A percentile compares a stretch with the other conserved stretches of the same genome.
phyloP scores from a whole-genome alignment of 345 rosid species.

The Ceriops zippeliana region DNA sequence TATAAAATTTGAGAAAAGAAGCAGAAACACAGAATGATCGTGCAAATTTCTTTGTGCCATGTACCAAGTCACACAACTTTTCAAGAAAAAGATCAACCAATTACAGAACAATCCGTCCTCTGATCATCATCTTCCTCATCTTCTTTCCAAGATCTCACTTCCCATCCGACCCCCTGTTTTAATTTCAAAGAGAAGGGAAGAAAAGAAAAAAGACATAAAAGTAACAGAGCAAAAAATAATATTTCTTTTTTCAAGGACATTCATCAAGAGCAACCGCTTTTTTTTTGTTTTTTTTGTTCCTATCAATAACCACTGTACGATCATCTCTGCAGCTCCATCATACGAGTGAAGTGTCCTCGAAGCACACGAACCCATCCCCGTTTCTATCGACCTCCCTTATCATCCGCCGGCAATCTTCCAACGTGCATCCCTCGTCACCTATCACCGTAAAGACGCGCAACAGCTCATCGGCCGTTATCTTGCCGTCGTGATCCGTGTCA shows the following conservation, averaged over 20 bases:
- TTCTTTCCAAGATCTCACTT: too few relatives aligned
- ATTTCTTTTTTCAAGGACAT: not conserved
- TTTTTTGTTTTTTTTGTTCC: too few relatives aligned
- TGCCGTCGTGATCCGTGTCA: conserved; percentile 86
- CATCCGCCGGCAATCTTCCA: conserved; percentile 93
- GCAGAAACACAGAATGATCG: too few relatives aligned
- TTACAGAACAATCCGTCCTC: too few relatives aligned
- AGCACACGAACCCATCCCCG: conserved; percentile 87
- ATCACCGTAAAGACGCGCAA: conserved; percentile 43
- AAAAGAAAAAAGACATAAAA: not conserved
- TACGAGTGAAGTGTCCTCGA: conserved; percentile 69
- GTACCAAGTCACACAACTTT: too few relatives aligned
- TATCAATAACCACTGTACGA: not conserved
- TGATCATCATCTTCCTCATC: too few relatives aligned
- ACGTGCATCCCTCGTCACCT: conserved; percentile 70
- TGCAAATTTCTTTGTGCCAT: too few relatives aligned
- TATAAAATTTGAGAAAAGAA: too few relatives aligned
- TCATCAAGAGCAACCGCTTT: not conserved
- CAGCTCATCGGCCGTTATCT: conserved; percentile 80
- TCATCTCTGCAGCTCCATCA: conserved; percentile 58
- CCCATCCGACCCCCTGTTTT: too few relatives aligned
- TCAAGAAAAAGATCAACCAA: too few relatives aligned
- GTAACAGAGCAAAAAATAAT: too few relatives aligned
- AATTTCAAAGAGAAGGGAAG: too few relatives aligned
- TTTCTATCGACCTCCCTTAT: conserved; percentile 67